Percentiles rank a stretch among this genome's conserved stretches.
Evolutionary conservation across 2,329 filamentous ascomycete genomes (phyloP).

Genomic region (Incumbomyces lentus): DNA sequence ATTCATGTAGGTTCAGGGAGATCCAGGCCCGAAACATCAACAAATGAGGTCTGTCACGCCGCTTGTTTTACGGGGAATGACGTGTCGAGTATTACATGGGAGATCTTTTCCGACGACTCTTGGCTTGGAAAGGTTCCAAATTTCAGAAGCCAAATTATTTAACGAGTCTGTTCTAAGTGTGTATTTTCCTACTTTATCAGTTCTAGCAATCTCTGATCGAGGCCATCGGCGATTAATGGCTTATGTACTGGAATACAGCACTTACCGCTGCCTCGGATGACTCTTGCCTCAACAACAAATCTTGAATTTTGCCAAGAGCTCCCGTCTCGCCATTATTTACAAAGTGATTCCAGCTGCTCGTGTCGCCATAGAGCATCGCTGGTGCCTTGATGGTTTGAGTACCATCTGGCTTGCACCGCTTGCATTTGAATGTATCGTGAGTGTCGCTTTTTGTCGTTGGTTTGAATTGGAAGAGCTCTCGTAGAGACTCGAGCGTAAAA

Average conservation of each 20-base stretch:
- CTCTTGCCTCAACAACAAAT: slow-evolving; percentile 82
- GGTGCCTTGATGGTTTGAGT: slow-evolving; percentile 80
- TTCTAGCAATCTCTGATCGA: too few species aligned
- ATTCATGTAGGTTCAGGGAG: too few species aligned
- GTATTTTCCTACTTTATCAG: too few species aligned
- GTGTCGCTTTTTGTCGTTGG: slow-evolving; percentile 80
- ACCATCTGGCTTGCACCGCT: slow-evolving; percentile 80
- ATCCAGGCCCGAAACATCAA: too few species aligned
- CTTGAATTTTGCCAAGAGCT: slow-evolving; percentile 72
- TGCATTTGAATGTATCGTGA: slow-evolving; percentile 98
- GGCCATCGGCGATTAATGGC: slow-evolving; percentile 47
- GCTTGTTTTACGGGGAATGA: too few species aligned
- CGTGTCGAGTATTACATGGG: too few species aligned
- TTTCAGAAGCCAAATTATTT: too few species aligned
- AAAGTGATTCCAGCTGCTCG: slow-evolving; percentile 99
- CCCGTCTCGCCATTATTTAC: slow-evolving; percentile 60
- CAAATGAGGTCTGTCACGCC: too few species aligned
- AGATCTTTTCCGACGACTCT: too few species aligned
- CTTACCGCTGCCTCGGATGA: slow-evolving; percentile 68
- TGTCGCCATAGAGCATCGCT: slow-evolving; percentile 94
- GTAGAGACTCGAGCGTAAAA: slow-evolving; percentile 80
- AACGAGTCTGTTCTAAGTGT: too few species aligned
- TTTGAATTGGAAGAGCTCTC: slow-evolving; percentile 90
- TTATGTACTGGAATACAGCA: slow-evolving; percentile 97
- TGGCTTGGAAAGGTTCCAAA: too few species aligned